Evolutionary conservation across 2,329 filamentous ascomycete species (phyloP).

Genomic region (Diaporthe vaccinii): DNA sequence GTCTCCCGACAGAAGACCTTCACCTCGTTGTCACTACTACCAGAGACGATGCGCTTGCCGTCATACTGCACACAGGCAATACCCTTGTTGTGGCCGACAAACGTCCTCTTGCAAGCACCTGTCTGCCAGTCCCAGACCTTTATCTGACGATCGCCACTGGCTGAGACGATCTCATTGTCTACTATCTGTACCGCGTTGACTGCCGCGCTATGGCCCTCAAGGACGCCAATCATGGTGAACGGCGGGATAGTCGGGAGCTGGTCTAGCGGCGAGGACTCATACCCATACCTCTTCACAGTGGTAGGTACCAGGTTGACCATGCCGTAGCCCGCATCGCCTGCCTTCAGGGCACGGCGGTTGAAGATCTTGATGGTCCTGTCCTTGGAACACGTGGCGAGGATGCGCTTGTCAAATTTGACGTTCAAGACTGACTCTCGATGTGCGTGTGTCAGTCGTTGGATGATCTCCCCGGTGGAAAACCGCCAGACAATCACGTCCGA

Average conservation of each 20-base stretch:
- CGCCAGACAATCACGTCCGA: conserved; percentile 91
- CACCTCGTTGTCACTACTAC: conserved; percentile 95
- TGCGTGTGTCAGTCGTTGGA: conserved; percentile 82
- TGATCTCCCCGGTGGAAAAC: conserved; percentile 88
- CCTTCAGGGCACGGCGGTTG: conserved; percentile 79
- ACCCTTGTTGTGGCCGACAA: conserved; percentile 91
- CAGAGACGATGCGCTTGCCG: conserved; percentile 91
- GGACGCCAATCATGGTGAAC: conserved; percentile 81
- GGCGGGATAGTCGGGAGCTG: conserved; percentile 70
- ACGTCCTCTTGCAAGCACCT: conserved; percentile 80
- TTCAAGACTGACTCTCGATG: conserved; percentile 95
- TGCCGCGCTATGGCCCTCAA: conserved; percentile 89
- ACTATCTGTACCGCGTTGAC: conserved; percentile 97
- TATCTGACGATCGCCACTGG: conserved; percentile 92
- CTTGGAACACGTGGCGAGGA: conserved; percentile 96
- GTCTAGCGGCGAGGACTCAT: conserved; percentile 59
- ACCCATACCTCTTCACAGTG: conserved; percentile 68
- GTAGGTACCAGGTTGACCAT: conserved; percentile 66
- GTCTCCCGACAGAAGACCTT: conserved; percentile 93
- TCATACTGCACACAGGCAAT: conserved; percentile 99
- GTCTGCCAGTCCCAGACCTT: conserved; percentile 95
- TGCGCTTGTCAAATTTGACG: conserved; percentile 90
- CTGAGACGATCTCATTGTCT: conserved; percentile 89
- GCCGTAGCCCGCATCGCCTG: conserved; percentile 70
- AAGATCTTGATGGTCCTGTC: conserved; percentile 98